These are phyloP conservation scores for Pouteria campechiana DNA, from an alignment of 179 eudicot species.

Conservation along the genomic window DNA sequence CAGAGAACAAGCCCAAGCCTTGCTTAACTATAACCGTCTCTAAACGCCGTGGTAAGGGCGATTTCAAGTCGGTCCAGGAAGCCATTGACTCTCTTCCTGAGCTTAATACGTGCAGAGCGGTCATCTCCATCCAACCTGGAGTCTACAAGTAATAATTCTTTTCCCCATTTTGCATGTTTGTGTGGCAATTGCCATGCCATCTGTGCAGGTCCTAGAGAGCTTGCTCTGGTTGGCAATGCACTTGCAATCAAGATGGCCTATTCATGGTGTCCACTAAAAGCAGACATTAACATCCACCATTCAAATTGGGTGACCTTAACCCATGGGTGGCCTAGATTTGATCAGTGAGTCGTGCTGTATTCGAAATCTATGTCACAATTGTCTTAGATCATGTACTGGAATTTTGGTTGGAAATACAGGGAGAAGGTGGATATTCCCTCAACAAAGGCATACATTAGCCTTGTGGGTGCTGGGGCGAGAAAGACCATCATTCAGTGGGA, in stretches of 20 bases:
- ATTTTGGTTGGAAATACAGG: conserved; percentile 17
- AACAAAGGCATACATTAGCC: conserved; percentile 46
- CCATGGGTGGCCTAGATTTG: too few species aligned
- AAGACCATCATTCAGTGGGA: conserved; percentile 65
- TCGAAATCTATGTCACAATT: background rate
- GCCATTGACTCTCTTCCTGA: conserved; percentile 51
- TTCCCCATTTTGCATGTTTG: background rate
- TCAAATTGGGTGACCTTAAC: too few species aligned
- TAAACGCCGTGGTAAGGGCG: conserved; percentile 23
- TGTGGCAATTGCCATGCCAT: background rate
- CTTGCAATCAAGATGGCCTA: too few species aligned
- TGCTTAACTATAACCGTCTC: conserved; percentile 49
- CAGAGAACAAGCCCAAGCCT: conserved; percentile 29
- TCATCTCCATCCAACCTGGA: conserved; percentile 47
- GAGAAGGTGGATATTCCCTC: conserved; percentile 68
- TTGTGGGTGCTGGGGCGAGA: conserved; percentile 46
- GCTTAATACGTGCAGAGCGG: conserved; percentile 38
- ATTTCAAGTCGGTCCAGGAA: conserved; percentile 34
- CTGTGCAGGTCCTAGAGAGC: too few species aligned
- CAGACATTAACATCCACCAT: background rate
- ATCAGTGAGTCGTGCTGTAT: too few species aligned
- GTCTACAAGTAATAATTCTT: conserved; percentile 36
- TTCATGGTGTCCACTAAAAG: too few species aligned
- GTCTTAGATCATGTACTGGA: background rate
- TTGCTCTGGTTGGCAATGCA: too few species aligned